Base-by-base conservation (phyloP, 495 filamentous ascomycete species). In the Thozetella sp. region DNA sequence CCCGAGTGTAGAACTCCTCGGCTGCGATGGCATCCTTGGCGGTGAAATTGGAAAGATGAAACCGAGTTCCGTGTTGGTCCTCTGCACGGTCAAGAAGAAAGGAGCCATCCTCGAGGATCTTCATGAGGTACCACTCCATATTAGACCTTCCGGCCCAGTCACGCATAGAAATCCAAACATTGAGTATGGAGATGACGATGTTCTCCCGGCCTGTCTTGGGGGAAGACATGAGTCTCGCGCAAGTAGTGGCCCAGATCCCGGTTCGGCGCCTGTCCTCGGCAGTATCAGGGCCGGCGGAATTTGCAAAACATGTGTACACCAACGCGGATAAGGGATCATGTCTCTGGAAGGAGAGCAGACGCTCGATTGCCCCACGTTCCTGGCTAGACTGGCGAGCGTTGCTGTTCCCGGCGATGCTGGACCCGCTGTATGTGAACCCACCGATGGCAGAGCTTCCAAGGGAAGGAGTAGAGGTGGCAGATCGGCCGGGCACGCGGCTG, bases 111-210 rank as follows among this genome's bases (percentile, higher is more conserved):
- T 97, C 91, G 20, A 99, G 83, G 58, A 94, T 89, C 68, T 92
- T 88, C 91, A 96, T 94, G 3, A 99, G 84, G 67, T 93, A 97
- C 67, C 91, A 88, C 77, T 97, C 93, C 80, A 99, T 88, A 63
- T 91, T 93, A 62, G 87, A 86, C 61, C 88, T 91, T 56, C 91
- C 90, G 58, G 90, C 89, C 95, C 95, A 98, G 68, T 92, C 89
- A 68, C 90, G 86, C 78, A 92, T 90, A 34, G 86, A 83, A 55
- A 93, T 85, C 90, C 92, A 98, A 56, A 90, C 85, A 73, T 94
- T 92, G 34, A 98, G 83, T 17, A 91, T 83, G 51, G 81, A 82
- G 54, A 85, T 83, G 51, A 91, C 78, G 53, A 92, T 87, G 51
- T 86, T 85, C 53, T 91, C 89, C 53, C 75, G 68, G 27, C 75